phyloP scores from a whole-genome alignment of 2,329 filamentous ascomycete genomes.

The Trichophyton schoenleinii region DNA sequence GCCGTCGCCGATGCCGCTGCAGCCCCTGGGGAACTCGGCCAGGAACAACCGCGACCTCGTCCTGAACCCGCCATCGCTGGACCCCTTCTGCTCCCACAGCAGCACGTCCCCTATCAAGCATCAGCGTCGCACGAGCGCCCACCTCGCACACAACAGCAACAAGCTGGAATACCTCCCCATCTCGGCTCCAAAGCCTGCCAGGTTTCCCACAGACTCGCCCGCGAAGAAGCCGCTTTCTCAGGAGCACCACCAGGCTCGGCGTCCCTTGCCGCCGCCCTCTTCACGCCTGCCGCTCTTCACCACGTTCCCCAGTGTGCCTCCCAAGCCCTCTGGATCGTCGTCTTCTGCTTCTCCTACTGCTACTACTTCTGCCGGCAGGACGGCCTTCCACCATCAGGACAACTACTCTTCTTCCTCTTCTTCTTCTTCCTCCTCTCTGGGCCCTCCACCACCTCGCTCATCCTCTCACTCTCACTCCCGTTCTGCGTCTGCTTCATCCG shows the following conservation, averaged over 20 bases:
- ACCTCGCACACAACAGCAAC: constrained; percentile 1
- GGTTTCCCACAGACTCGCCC: constrained; percentile 38
- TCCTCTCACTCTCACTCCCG: constrained; percentile 12
- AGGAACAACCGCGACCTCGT: constrained; percentile 46
- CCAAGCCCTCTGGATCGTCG: neutral
- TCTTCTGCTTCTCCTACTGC: neutral
- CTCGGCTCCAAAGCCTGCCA: constrained; percentile 31
- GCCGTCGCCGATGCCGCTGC: constrained; percentile 41
- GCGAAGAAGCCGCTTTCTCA: constrained; percentile 30
- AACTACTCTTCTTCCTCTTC: constrained; percentile 24
- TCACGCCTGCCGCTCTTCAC: constrained; percentile 38
- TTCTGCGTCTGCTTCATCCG: constrained; percentile 8
- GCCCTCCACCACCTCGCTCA: constrained; percentile 14
- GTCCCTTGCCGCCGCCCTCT: constrained; percentile 27
- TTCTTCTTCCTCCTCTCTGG: constrained; percentile 10
- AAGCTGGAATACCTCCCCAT: constrained; percentile 52
- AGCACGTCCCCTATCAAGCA: constrained; percentile 60
- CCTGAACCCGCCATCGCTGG: constrained; percentile 48
- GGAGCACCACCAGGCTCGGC: constrained; percentile 18
- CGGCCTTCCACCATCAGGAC: constrained; percentile 16
- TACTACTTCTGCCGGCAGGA: neutral
- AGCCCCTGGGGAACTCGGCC: constrained; percentile 27
- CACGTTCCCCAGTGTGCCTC: constrained; percentile 35
- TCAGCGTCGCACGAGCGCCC: constrained; percentile 37
- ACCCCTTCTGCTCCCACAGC: constrained; percentile 24